Evolutionary conservation across 2,329 filamentous ascomycete genomes (phyloP).

Genomic region (Trichoderma gracile): DNA sequence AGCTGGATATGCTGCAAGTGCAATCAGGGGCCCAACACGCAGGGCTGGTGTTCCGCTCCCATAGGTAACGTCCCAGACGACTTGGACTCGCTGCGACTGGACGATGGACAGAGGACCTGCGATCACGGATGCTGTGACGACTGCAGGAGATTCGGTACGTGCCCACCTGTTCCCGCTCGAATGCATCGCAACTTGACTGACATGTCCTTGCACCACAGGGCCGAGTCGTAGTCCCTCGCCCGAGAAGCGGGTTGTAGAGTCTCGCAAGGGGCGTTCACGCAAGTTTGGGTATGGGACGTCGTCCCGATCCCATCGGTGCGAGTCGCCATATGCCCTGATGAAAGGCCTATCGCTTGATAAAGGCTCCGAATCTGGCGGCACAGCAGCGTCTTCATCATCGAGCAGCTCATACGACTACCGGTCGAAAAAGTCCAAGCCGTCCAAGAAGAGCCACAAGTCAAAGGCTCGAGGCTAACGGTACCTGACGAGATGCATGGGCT

Average conservation of each 20-base stretch:
- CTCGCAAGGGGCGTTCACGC: slow-evolving; percentile 40
- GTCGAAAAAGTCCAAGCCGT: slow-evolving; percentile 33
- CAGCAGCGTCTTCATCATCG: slow-evolving; percentile 28
- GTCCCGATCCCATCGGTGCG: slow-evolving; percentile 36
- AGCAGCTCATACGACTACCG: slow-evolving; percentile 35
- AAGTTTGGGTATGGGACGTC: slow-evolving; percentile 40
- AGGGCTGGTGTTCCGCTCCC: slow-evolving; percentile 54
- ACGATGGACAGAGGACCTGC: slow-evolving; percentile 46
- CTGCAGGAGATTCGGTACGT: slow-evolving; percentile 49
- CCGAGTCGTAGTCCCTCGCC: slow-evolving; percentile 39
- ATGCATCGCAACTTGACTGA: background rate
- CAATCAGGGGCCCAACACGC: slow-evolving; percentile 51
- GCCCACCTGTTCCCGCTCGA: background rate
- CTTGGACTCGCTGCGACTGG: slow-evolving; percentile 37
- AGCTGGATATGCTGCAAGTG: slow-evolving; percentile 58
- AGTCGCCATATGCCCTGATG: slow-evolving; percentile 34
- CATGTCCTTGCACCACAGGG: slow-evolving; percentile 30
- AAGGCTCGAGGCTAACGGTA: slow-evolving; percentile 26
- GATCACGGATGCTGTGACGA: slow-evolving; percentile 56
- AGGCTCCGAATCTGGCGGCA: slow-evolving; percentile 8
- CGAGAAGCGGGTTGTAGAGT: slow-evolving; percentile 41
- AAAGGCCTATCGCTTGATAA: slow-evolving; percentile 26
- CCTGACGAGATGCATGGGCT: too few relatives aligned
- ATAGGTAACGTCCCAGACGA: slow-evolving; percentile 37
- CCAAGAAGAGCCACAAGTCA: slow-evolving; percentile 35